These are phyloP conservation scores for Solanum habrochaites DNA, from an alignment of 257 asterid genomes.

Conservation along the genomic window DNA sequence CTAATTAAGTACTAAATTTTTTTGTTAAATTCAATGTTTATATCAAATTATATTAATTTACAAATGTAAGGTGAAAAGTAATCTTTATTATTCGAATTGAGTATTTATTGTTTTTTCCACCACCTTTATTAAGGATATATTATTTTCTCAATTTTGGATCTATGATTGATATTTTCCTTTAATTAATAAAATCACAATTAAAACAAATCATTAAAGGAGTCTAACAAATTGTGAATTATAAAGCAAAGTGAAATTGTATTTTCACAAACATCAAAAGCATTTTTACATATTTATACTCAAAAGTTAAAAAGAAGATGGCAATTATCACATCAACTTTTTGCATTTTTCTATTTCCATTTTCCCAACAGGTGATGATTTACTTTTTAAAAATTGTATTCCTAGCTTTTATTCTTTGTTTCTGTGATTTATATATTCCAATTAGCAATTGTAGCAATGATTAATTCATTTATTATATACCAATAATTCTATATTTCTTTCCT, in stretches of 20 bases:
- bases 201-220: neutral
- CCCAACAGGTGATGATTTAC: neutral
- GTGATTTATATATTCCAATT: neutral
- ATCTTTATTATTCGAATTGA: too few relatives aligned
- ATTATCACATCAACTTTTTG: neutral
- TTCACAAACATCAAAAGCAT: neutral
- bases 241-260: neutral
- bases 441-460: neutral
- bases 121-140: neutral
- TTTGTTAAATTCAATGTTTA: too few relatives aligned
- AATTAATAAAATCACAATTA: neutral
- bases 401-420: too few relatives aligned
- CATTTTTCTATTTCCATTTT: neutral
- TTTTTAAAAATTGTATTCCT: neutral
- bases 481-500: too few relatives aligned
- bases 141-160: neutral
- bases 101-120: neutral
- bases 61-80: too few relatives aligned
- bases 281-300: neutral
- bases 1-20: too few relatives aligned
- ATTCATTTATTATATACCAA: neutral
- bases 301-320: neutral
- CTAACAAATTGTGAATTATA: neutral
- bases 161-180: neutral
- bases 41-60: too few relatives aligned